These are phyloP conservation scores for Hortiboletus rubellus DNA, from an alignment of 1,284 basidiomycete genomes.

Conservation along the genomic window DNA sequence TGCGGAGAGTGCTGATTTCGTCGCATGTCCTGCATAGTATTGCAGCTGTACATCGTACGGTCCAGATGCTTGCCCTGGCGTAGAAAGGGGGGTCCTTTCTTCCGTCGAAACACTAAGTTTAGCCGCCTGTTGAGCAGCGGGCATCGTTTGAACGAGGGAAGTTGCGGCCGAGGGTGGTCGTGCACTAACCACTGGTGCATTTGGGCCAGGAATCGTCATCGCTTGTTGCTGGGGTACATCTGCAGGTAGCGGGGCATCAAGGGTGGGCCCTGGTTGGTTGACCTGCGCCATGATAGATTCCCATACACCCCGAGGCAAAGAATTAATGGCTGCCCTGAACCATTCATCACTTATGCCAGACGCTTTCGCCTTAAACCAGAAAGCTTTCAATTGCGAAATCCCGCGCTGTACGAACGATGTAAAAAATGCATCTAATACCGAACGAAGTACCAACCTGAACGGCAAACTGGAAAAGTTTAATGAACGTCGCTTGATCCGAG, in stretches of 20 bases:
- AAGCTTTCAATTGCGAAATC: conserved; percentile 7
- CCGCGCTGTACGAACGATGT: conserved; percentile 20
- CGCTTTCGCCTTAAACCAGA: conserved; percentile 15
- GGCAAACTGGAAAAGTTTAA: conserved; percentile 24
- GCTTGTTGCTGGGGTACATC: not conserved
- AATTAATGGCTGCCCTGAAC: conserved; percentile 20
- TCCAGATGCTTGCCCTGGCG: not conserved
- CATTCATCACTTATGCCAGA: conserved; percentile 24
- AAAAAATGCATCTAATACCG: not conserved
- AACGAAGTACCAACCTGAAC: conserved; percentile 21
- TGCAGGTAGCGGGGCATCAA: not conserved
- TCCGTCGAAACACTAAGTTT: not conserved
- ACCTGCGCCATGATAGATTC: conserved; percentile 10
- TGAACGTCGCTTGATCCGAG: conserved; percentile 20
- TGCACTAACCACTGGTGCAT: not conserved
- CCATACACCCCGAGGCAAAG: conserved; percentile 22
- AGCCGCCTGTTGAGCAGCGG: not conserved
- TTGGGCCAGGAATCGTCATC: not conserved
- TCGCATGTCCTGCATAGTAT: conserved; percentile 25
- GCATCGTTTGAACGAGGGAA: not conserved
- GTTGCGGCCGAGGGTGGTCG: not conserved
- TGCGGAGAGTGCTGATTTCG: conserved; percentile 3
- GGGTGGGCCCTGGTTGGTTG: not conserved
- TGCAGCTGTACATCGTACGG: conserved; percentile 22
- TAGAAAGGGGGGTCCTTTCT: not conserved